These are phyloP conservation scores for Epithemia pelagica DNA, from an alignment of 108 stramenopile species.

Conservation along the genomic window DNA sequence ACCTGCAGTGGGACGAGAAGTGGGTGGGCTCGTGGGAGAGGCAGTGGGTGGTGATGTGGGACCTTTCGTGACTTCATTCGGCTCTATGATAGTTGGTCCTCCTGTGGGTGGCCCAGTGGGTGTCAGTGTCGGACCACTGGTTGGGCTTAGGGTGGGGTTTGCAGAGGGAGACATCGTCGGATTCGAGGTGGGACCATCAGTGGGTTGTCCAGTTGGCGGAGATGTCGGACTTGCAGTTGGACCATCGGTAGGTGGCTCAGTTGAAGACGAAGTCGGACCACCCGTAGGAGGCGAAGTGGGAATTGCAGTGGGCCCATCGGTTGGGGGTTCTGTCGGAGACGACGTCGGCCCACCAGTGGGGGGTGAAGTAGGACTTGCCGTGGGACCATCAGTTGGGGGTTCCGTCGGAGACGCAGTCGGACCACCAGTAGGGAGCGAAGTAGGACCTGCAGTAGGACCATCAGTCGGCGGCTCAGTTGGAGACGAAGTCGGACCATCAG, in stretches of 20 bases:
- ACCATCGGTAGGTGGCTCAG: neutral
- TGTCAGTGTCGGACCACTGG: neutral
- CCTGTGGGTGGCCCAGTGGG: neutral
- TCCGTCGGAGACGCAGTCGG: slow-evolving; percentile 1
- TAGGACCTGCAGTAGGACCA: slow-evolving; percentile 3
- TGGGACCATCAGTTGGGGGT: neutral
- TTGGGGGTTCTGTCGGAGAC: slow-evolving; percentile 6
- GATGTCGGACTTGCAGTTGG: slow-evolving; percentile 9
- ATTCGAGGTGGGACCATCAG: neutral
- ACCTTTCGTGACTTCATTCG: neutral
- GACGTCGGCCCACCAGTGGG: slow-evolving; percentile 1
- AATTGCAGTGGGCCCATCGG: neutral
- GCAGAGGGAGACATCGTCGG: neutral
- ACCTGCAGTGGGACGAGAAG: neutral
- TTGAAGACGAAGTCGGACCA: neutral
- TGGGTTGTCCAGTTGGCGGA: slow-evolving; percentile 1
- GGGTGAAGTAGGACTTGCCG: neutral
- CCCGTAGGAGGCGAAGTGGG: slow-evolving; percentile 6
- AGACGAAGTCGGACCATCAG: neutral
- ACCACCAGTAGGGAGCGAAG: neutral
- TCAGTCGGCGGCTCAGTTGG: neutral
- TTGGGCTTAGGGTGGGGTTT: neutral
- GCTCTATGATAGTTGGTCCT: neutral
- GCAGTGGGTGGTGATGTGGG: neutral
- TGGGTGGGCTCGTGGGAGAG: neutral